phyloP scores from a whole-genome alignment of 1,139 yeast species.

The Zygosaccharomyces pseudobailii region DNA sequence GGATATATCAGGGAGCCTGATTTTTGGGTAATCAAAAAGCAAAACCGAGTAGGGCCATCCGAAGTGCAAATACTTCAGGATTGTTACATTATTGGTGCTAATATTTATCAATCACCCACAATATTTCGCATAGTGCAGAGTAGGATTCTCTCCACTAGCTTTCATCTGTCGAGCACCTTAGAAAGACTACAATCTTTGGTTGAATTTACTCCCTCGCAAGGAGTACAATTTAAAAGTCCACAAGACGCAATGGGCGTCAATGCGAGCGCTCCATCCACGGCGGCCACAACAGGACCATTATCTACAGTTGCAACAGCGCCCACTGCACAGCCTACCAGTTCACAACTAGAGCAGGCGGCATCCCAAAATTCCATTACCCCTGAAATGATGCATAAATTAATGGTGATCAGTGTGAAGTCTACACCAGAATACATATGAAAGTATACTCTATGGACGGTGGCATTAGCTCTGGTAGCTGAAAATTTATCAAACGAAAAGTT shows the following conservation, averaged over 20 bases:
- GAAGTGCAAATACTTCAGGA: slow-evolving; percentile 57
- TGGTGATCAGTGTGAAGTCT: slow-evolving; percentile 32
- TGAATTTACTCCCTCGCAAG: slow-evolving; percentile 34
- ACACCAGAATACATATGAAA: slow-evolving; percentile 29
- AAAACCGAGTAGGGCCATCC: slow-evolving; percentile 52
- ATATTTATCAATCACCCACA: slow-evolving; percentile 84
- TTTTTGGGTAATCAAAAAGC: slow-evolving; percentile 86
- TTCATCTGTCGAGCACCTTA: slow-evolving; percentile 26
- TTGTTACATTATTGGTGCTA: slow-evolving; percentile 86
- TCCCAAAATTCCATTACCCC: slow-evolving; percentile 19
- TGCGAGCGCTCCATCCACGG: slow-evolving; percentile 15
- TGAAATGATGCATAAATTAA: slow-evolving; percentile 31
- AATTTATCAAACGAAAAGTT: no score
- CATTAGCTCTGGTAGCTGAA: no score
- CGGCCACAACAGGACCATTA: slow-evolving; percentile 12
- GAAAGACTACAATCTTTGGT: slow-evolving; percentile 24
- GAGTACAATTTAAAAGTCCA: slow-evolving; percentile 27
- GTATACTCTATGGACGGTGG: no score
- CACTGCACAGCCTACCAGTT: slow-evolving; percentile 12
- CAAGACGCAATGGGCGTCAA: slow-evolving; percentile 8
- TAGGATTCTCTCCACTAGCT: slow-evolving; percentile 40
- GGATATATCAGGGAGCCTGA: slow-evolving; percentile 80
- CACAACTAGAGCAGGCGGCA: slow-evolving; percentile 9
- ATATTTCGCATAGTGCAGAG: slow-evolving; percentile 53
- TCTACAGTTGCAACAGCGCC: slow-evolving; percentile 18